Evolutionary conservation across 2,329 filamentous ascomycete species (phyloP), one percentile per base, ranked within the genome.

Genomic region (Gnomoniopsis sp.): DNA sequence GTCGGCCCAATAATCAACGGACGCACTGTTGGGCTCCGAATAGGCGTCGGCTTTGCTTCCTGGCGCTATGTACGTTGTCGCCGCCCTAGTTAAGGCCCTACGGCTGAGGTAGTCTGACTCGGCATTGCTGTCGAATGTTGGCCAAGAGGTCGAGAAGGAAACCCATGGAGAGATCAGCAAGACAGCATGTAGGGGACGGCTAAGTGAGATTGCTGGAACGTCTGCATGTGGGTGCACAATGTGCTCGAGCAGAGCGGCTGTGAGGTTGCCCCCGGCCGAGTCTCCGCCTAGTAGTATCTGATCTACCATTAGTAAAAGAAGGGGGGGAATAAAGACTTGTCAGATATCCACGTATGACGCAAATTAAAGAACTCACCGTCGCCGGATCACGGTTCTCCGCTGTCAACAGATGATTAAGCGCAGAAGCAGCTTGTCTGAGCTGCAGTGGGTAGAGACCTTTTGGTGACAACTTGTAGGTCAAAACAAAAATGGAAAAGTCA

Each of bases 281-380:
- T 75, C 74, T 6, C 72, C 72, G 1, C 73, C 73, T 12, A 75
- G 53, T 46, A 74, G 59, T 15, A 75, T 65, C 51, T 74, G 64
- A 4, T 46, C 15, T 3, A 11, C 1, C n/a, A 11, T 46, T 19
- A 22, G 43, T 11, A 19, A n/a, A n/a, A n/a, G n/a, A n/a, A n/a
- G n/a, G n/a, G n/a, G n/a, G n/a, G n/a, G n/a, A n/a, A n/a, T n/a
- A n/a, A n/a, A n/a, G n/a, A n/a, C n/a, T n/a, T n/a, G n/a, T n/a
- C n/a, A n/a, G n/a, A n/a, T n/a, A 17, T 2, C 15, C 4, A 17
- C 15, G 15, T 44, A 19, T 7, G 15, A 6, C 41, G 2, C 41
- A 19, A n/a, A n/a, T 19, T n/a, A n/a, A 17, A 15, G 44, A 30
- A 14, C 46, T 48, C 17, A 26, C 46, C 1, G 62, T 53, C 0